Evolutionary conservation across 2,329 filamentous ascomycete genomes (phyloP), one percentile per base, ranked within the genome.

Genomic region (Whalleya microplaca): DNA sequence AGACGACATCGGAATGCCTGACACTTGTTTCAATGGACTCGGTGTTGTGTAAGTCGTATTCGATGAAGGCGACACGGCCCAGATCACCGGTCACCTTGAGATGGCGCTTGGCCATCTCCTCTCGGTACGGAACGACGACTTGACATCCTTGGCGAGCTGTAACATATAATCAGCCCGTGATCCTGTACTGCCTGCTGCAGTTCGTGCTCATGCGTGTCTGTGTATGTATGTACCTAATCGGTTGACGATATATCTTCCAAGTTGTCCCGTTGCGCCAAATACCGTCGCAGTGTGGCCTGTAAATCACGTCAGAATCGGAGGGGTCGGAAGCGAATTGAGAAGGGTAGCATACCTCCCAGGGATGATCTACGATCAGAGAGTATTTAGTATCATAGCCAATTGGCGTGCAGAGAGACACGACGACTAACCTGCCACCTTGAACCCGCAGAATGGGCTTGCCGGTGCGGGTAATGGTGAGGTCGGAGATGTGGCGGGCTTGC

Each of bases 51-150:
- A 99, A 83, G 71, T 99, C 95, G 76, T 91, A 96, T 84, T 99
- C 95, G 69, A 96, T 82, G 76, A 99, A 98, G 68, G 90, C 80
- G 53, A 99, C 84, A 67, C 91, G 86, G 61, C 95, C 95, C 59
- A 99, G 82, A 76, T 99, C 95, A 77, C 95, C 95, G n/a, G 92
- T 84, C 56, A 96, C 87, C 80, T 98, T 98, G 71, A 99, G 81
- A 79, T 98, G 94, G 67, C 95, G 89, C 84, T 98, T 98, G 67
- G 89, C 82, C 93, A 97, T 98, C 78, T 98, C 95, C 80, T 99
- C 95, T 45, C 95, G 89, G 82, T 86, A 99, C 48, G 95, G 95
- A 58, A 98, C 77, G 58, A 99, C 86, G 41, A 99, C 95, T 41
- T 90, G 96, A 77, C 92, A 96, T 87, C 95, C 95, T 78, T 92